Percentiles rank a stretch among this genome's conserved stretches.
Conservation (phyloP, 2,329 filamentous ascomycete genomes). For the Colletotrichum plurivorum region DNA sequence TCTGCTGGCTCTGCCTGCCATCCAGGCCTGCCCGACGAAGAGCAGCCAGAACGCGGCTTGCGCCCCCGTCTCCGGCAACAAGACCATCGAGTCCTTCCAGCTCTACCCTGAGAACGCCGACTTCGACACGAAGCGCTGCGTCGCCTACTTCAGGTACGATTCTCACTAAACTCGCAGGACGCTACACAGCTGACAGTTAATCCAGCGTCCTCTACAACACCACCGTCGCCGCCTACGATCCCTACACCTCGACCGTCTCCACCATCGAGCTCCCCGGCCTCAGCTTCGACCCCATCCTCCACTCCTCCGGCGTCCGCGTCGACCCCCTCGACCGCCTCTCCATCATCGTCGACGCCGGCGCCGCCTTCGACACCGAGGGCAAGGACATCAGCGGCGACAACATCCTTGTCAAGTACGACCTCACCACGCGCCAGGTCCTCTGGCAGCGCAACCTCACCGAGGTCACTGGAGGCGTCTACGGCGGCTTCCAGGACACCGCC, state of each 20-base stretch:
- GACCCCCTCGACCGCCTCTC: conserved; percentile 51
- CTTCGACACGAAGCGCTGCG: conserved; percentile 41
- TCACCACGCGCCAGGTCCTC: conserved; percentile 43
- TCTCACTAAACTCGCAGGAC: conserved; percentile 24
- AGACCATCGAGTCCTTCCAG: conserved; percentile 28
- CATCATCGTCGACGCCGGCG: conserved; percentile 52
- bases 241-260: conserved; percentile 45
- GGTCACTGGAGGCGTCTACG: conserved; percentile 47
- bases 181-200: no score
- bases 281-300: conserved; percentile 46
- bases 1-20: conserved; percentile 25
- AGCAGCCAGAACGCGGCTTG: conserved; percentile 6
- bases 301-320: conserved; percentile 54
- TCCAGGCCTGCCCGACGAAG: conserved; percentile 24
- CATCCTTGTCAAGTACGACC: conserved; percentile 53
- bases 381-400: conserved; percentile 53
- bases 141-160: conserved; percentile 42
- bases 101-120: conserved; percentile 45
- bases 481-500: conserved; percentile 57
- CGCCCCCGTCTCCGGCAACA: conserved; percentile 16
- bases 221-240: conserved; percentile 51
- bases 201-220: conserved; percentile 52
- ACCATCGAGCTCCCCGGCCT: conserved; percentile 48
- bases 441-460: conserved; percentile 53
- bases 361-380: conserved; percentile 52